These are phyloP conservation scores for Dryas octopetala DNA, from an alignment of 306 rosid species.

Conservation along the genomic window DNA sequence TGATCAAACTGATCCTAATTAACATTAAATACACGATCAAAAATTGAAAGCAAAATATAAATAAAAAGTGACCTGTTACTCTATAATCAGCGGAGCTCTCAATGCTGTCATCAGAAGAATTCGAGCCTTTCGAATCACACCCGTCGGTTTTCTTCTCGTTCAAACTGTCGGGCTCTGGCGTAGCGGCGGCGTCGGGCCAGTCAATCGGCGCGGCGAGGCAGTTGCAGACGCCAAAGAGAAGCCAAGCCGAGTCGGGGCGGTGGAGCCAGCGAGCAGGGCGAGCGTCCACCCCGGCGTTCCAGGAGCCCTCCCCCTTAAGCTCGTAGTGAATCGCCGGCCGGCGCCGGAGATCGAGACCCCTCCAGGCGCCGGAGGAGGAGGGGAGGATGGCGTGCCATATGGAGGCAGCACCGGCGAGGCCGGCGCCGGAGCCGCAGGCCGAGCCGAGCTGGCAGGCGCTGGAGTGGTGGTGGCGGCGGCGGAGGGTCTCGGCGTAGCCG, in stretches of 20 bases:
- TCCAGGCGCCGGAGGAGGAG: slow-evolving; percentile 29
- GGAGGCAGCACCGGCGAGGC: slow-evolving; percentile 51
- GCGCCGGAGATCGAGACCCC: slow-evolving; percentile 33
- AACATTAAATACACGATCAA: not conserved
- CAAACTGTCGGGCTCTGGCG: not conserved
- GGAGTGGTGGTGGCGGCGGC: slow-evolving; percentile 55
- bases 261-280: slow-evolving; percentile 97
- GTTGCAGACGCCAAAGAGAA: slow-evolving; percentile 80
- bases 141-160: slow-evolving; percentile 22
- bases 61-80: slow-evolving; percentile 56
- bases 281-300: slow-evolving; percentile 92
- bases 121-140: slow-evolving; percentile 11
- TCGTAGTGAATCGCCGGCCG: slow-evolving; percentile 40
- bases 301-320: slow-evolving; percentile 80
- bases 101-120: slow-evolving; percentile 16
- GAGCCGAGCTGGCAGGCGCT: slow-evolving; percentile 47
- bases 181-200: slow-evolving; percentile 10
- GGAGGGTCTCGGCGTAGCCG: slow-evolving; percentile 5
- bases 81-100: slow-evolving; percentile 56
- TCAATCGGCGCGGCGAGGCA: slow-evolving; percentile 62
- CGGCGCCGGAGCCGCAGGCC: slow-evolving; percentile 37
- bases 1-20: not conserved
- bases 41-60: no score
- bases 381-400: slow-evolving; percentile 90
- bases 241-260: slow-evolving; percentile 83